Evolutionary conservation across 2,329 filamentous ascomycete genomes (phyloP).

Genomic region (Sporothrix brunneoviolacea): DNA sequence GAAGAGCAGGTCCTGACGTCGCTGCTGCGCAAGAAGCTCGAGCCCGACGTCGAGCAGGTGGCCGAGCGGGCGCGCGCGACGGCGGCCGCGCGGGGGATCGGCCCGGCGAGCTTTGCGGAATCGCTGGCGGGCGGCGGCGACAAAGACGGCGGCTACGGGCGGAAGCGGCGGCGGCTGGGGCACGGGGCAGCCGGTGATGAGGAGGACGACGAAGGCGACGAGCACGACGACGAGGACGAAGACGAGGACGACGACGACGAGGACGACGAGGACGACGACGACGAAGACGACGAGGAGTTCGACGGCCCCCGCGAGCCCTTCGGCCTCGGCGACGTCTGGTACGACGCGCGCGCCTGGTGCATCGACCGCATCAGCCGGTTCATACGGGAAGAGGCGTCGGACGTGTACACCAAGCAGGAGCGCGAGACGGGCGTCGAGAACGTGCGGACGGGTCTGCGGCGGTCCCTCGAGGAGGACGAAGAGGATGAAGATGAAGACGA

Average conservation of each 20-base stretch:
- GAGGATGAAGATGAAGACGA: constrained; percentile 54
- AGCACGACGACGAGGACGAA: constrained; percentile 24
- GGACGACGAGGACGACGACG: constrained; percentile 30
- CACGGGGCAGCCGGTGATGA: constrained; percentile 28
- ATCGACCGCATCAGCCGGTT: constrained; percentile 30
- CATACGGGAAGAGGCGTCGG: constrained; percentile 43
- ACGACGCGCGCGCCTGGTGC: constrained; percentile 27
- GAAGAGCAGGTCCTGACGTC: constrained; percentile 60
- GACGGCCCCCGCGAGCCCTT: constrained; percentile 27
- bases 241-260: constrained; percentile 29
- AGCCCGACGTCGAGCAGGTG: constrained; percentile 68
- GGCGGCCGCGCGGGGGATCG: constrained; percentile 29
- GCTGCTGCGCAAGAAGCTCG: constrained; percentile 75
- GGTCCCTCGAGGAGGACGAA: constrained; percentile 44
- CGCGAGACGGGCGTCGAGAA: constrained; percentile 58
- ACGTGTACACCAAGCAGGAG: constrained; percentile 68
- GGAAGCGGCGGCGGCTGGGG: constrained; percentile 22
- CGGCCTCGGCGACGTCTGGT: constrained; percentile 33
- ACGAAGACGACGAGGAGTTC: constrained; percentile 34
- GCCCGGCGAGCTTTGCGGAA: constrained; percentile 22
- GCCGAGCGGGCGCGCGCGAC: constrained; percentile 56
- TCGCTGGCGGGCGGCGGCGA: constrained; percentile 12
- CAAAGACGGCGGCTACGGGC: not conserved
- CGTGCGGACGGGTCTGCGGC: constrained; percentile 63
- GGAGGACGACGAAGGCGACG: constrained; percentile 25